These are phyloP conservation scores for Colletotrichum salicis DNA, from an alignment of 2,329 filamentous ascomycete species.

Conservation along the genomic window DNA sequence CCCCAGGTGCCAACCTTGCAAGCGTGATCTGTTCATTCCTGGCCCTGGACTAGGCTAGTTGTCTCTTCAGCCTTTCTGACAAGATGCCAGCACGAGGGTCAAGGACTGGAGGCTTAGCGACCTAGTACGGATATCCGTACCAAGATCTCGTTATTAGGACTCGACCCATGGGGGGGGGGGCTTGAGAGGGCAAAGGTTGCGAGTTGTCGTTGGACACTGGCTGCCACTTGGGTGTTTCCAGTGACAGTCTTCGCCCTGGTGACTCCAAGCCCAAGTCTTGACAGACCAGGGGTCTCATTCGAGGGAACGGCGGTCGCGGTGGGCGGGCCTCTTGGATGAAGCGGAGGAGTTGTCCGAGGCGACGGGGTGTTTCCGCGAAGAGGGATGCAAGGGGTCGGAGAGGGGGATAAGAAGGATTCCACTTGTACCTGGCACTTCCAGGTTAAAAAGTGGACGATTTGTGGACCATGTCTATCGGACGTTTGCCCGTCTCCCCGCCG, in stretches of 20 bases:
- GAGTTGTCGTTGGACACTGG: neutral
- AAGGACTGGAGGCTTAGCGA: neutral
- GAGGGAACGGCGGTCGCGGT: neutral
- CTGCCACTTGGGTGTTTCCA: neutral
- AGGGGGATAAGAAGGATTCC: neutral
- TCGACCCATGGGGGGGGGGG: neutral
- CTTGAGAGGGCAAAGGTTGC: neutral
- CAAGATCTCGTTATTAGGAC: too few relatives aligned
- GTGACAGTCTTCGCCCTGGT: neutral
- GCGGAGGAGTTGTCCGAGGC: neutral
- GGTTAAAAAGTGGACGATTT: neutral
- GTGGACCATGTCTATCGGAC: neutral
- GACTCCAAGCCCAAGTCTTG: neutral
- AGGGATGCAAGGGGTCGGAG: neutral
- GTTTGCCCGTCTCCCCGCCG: conserved; percentile 3
- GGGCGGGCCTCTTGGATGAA: neutral
- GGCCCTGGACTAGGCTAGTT: conserved; percentile 14
- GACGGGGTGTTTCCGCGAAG: neutral
- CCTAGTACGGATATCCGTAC: too few relatives aligned
- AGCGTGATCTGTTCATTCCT: neutral
- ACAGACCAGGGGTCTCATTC: neutral
- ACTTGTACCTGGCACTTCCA: neutral
- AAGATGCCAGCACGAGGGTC: neutral
- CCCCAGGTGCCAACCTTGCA: neutral
- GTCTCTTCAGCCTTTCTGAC: conserved; percentile 1